Evolutionary conservation across 1,139 yeast genomes (phyloP), one percentile per base, ranked within the genome.

Genomic region (Candida mesenterica): DNA sequence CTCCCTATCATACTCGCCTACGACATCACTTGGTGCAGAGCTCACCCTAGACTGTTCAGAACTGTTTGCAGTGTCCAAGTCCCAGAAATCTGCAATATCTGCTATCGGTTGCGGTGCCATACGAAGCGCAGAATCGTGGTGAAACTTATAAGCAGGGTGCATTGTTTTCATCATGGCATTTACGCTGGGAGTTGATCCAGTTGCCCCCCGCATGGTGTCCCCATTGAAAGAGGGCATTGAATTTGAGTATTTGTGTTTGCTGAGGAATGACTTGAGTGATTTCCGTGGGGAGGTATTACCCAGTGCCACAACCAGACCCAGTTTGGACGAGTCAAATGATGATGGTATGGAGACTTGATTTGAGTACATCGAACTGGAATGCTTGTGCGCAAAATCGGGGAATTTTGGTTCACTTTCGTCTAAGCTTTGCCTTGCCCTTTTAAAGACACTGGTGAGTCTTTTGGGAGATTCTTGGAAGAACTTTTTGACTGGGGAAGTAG

Each of bases 1-100:
- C 52, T 79, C 86, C 45, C 72, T 60, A 49, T 79, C 86, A 49
- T 79, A 79, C 49, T 77, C 78, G 0, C 85, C 84, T 36, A 79
- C 69, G 2, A 76, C 79, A 9, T 72, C 79, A 39, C 80, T 69
- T 0, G 84, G 85, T 28, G 75, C 63, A 1, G 78, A 68, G 42
- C 75, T 73, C 12, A 64, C 60, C 22, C 74, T 55, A 3, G 77
- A 71, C 33, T 57, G 55, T 12, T 28, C 43, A 7, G 72, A 63
- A 39, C 62, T 55, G 16, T 55, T 61, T 12, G 67, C 66, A 0
- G 75, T 65, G 34, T 51, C 66, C 24, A 55, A 43, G 48, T 61
- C 74, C 75, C 63, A 71, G 32, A 48, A 44, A 31, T 57, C 62
- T 16, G 51, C 45, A 7, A 61, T 52, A n/a, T 52, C 60, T 16